Evolutionary conservation across 176 grass and related monocot genomes (phyloP), one percentile per base, ranked within the genome.

Genomic region (Oryza meyeriana): DNA sequence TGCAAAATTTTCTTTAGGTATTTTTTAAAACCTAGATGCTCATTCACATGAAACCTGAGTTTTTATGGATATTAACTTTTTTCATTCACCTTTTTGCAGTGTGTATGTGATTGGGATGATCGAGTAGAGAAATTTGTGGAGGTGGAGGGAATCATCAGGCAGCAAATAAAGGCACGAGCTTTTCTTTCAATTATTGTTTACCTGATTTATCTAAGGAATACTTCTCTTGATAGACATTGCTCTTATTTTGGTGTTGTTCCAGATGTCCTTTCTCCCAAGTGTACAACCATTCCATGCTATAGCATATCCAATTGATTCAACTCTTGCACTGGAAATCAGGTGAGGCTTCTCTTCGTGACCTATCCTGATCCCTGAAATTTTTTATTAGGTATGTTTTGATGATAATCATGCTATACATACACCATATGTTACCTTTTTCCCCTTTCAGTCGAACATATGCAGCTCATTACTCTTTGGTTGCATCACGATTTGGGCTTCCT

Each of bases 251-350:
- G 4, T 72, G 10, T 38, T 69, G 3, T 68, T 78, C 52, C 18
- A 85, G 67, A 66, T 64, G 55, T 33, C 17, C 1, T 22, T 81
- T 82, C 90, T 92, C 20, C 90, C 90, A 71, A 92, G 90, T 76
- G 90, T 92, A 74, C 90, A 92, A 58, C 90, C 90, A 66, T 92
- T 92, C 79, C 90, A 92, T 89, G 90, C 90, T 86, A 92, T 92
- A 66, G 87, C 90, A 66, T 92, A 92, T 29, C 90, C 90, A 62
- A 83, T 92, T 71, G 90, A 92, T 75, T 79, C 83, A 12, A 65
- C 83, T 4, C 83, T 92, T 85, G 90, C 90, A 48, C 76, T 92
- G 64, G 90, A 92, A 69, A 92, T 92, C 75, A 89, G 90, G 90
- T 92, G 81, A 72, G 71, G 3, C 30, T 66, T 38, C 6, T 38